Base-by-base conservation (phyloP, 257 asterid genomes). In the Solanum commersonii region DNA sequence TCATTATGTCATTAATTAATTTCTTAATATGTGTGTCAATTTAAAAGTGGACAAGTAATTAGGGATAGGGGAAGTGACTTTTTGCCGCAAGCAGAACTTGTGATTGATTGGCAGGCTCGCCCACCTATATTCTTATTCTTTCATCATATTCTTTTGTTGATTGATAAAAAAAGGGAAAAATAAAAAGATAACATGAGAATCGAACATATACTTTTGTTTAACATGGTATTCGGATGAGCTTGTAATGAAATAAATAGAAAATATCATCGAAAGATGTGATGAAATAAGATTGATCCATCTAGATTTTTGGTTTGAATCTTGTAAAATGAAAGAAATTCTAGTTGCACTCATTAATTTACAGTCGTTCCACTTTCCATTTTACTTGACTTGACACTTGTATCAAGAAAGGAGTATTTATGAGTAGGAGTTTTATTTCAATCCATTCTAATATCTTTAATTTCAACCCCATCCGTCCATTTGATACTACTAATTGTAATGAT, bases 51-150 rank as follows among this genome's bases (percentile, higher is more conserved):
- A 40, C 46, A 40, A 40, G 13, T 40, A 40, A 40, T 10, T 40
- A 40, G 46, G 0, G 12, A 40, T 0, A 9, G 4, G 9, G 3
- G 0, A 40, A 40, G 4, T 52, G 18, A 34, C 22, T 4, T 72
- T 34, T 72, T 72, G 81, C 81, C 27, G 27, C 81, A 33, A 72
- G n/a, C 27, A 16, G 6, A 72, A 8, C 79, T 72, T 3, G 23
- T 33, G 81, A 8, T 7, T 71, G n/a, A 31, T 71, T 31, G 78
- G 60, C 40, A 31, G 77, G 40, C 77, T 31, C n/a, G n/a, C 77
- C 77, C 77, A 52, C 60, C 23, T 31, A 71, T 25, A 25, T 34
- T 8, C 2, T 34, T 72, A 20, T 72, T 18, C 81, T 10, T 18
- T 33, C 76, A 14, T 27, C 74, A 68, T 13, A 8, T 67, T n/a